Base-by-base conservation (phyloP, 805 yeast species). In the Ogataea pini region DNA sequence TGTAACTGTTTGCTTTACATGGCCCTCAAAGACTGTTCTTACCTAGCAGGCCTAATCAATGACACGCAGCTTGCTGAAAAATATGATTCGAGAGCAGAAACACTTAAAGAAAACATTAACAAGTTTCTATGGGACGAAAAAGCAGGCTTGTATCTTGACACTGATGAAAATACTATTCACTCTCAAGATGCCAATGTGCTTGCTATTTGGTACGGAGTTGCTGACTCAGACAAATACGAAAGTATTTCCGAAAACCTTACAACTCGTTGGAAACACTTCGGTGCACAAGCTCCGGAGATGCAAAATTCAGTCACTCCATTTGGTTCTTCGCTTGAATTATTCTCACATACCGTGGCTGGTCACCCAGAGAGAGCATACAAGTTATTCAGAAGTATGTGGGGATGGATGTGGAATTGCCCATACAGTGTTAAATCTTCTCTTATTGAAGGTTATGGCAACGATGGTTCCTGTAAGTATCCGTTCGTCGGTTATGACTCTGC, bases 171-270 rank as follows among this genome's bases (percentile, higher is more conserved):
- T 32, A 39, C 14, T 13, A 39, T 39, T 17, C 42, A 39, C 17
- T 39, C 42, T 10, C 42, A 39, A 13, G 42, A 39, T 14, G 42
- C 42, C 7, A 39, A 39, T 12, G 42, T 39, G 7, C 33, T 39
- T n/a, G 42, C 42, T 2, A 39, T 39, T 13, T 39, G 42, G 42
- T 39, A 39, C 18, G 42, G 42, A 17, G 42, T 39, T 27, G 42
- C 42, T 7, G 28, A 22, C 24, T 20, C 28, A 9, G 42, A 39
- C 17, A 39, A 39, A 14, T 28, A 39, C 25, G 34, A 39, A 14
- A 28, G 32, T 14, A 39, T 39, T 12, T 39, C 42, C 9, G 13
- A 39, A n/a, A 39, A 39, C 17, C 42, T 39, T 18, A 39, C 42
- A 14, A 39, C 42, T 19, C 19, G 42, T 16, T 39, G 42, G 42